Percentiles rank a stretch among this genome's conserved stretches.
Evolutionary conservation across 169 alveolate species (phyloP).

Genomic region (Pseudocohnilembus persalinus): DNA sequence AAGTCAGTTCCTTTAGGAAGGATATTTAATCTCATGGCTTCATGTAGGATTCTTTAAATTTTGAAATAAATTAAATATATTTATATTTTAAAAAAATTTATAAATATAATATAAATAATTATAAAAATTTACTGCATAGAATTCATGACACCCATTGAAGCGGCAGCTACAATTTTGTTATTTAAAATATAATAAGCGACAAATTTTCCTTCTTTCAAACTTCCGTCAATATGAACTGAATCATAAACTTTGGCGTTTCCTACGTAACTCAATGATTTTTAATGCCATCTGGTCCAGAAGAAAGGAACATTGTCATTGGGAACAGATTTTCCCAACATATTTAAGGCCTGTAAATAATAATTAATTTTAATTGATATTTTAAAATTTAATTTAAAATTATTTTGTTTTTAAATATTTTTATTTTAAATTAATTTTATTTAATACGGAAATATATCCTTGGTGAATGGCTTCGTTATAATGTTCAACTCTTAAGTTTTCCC

Average conservation of each 20-base stretch:
- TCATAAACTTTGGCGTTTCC: slow-evolving; percentile 59
- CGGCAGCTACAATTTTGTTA: slow-evolving; percentile 56
- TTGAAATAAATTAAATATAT: too few relatives aligned
- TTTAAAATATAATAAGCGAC: slow-evolving; percentile 56
- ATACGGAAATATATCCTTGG: slow-evolving; percentile 68
- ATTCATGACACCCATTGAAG: slow-evolving; percentile 26
- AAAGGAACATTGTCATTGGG: slow-evolving; percentile 65
- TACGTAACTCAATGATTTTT: slow-evolving; percentile 48
- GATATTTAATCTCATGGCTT: slow-evolving; percentile 51
- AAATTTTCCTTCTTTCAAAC: slow-evolving; percentile 47
- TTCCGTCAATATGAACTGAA: slow-evolving; percentile 62
- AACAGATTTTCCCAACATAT: slow-evolving; percentile 62
- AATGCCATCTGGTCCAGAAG: slow-evolving; percentile 75
- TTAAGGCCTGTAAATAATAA: slow-evolving; percentile 26
- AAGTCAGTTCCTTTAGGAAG: slow-evolving; percentile 51
- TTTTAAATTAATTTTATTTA: too few relatives aligned
- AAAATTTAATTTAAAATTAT: too few relatives aligned
- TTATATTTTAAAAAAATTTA: too few relatives aligned
- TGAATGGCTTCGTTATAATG: slow-evolving; percentile 60
- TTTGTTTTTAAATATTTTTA: too few relatives aligned
- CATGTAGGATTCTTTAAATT: slow-evolving; percentile 27
- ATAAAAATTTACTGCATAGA: neutral
- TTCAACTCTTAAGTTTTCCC: slow-evolving; percentile 60
- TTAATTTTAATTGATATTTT: too few relatives aligned
- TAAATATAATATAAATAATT: too few relatives aligned